Conservation (phyloP, 768 basidiomycete species). For the Pilatotrama ljubarskyi region DNA sequence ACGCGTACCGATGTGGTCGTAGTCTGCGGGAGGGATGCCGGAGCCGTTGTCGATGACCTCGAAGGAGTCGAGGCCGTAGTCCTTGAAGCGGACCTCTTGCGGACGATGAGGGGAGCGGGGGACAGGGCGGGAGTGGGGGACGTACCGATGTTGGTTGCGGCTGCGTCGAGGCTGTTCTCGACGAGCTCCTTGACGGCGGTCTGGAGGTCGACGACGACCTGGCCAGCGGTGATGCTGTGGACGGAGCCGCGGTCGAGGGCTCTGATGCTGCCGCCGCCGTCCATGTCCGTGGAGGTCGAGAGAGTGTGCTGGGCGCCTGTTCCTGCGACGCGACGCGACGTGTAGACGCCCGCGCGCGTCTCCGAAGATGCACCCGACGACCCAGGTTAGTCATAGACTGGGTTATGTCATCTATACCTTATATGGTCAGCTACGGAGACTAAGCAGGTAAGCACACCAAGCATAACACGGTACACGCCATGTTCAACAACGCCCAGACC, state of each 20-base stretch:
- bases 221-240: conserved; percentile 90
- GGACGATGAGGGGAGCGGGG: neutral
- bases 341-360: too few relatives aligned
- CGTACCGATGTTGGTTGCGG: conserved; percentile 82
- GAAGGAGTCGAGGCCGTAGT: conserved; percentile 77
- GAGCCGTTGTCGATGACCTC: conserved; percentile 93
- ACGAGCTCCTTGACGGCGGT: conserved; percentile 95
- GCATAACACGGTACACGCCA: too few relatives aligned
- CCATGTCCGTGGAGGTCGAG: neutral
- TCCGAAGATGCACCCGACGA: too few relatives aligned
- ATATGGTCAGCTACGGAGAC: too few relatives aligned
- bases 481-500: too few relatives aligned
- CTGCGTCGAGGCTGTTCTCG: conserved; percentile 95
- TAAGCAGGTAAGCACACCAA: too few relatives aligned
- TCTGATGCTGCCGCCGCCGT: conserved; percentile 34
- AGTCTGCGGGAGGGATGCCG: conserved; percentile 79
- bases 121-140: neutral
- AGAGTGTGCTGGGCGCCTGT: too few relatives aligned
- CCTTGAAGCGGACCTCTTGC: conserved; percentile 86
- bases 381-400: too few relatives aligned
- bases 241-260: conserved; percentile 77
- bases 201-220: conserved; percentile 92
- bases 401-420: too few relatives aligned
- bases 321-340: too few relatives aligned
- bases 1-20: conserved; percentile 71